Base-by-base conservation (phyloP, 2,329 filamentous ascomycete genomes). In the Alternaria sp. region DNA sequence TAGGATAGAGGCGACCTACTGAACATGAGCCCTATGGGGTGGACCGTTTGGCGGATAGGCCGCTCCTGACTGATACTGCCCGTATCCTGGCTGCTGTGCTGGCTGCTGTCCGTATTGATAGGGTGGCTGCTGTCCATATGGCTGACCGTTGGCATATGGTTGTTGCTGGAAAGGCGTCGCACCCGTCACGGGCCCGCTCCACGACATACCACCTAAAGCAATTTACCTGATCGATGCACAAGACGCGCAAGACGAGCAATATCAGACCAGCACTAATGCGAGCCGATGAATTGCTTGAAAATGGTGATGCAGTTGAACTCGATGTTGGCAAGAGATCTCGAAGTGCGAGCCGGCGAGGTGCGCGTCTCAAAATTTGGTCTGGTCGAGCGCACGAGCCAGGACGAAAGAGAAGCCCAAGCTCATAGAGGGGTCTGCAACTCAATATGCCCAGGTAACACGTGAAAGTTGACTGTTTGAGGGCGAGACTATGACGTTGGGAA, bases 121-220 rank as follows among this genome's bases (percentile, higher is more conserved):
- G 24, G 67, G 60, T 30, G 66, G 71, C 26, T 66, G 75, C 51
- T 74, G 72, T 54, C 64, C 60, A 57, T 74, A 77, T 42, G 62
- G 56, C 57, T 74, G 74, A 11, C 63, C 65, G 46, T 70, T 71
- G 52, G 67, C 48, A 67, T 74, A 75, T 44, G 70, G 67, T 44
- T 73, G 71, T 55, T 69, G 68, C 63, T 75, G 75, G 51, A 77
- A 79, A 51, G 72, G 68, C 64, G 73, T 63, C 64, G 72, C 62
- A 65, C 73, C 71, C 24, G 73, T 66, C 47, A 74, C 68, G 36
- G 75, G 73, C 22, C 72, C 75, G 61, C 66, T 75, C 77, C 77
- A 79, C 63, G 76, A 75, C 77, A 79, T 79, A 44, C 57, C 63
- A 64, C 42, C 51, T 58, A 56, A 59, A 43, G 46, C 39, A 30